A percentile compares a stretch with the other conserved stretches of the same genome.
These are phyloP conservation scores for Ceratobasidium sp. DNA, from an alignment of 1,284 basidiomycete genomes.

Conservation along the genomic window DNA sequence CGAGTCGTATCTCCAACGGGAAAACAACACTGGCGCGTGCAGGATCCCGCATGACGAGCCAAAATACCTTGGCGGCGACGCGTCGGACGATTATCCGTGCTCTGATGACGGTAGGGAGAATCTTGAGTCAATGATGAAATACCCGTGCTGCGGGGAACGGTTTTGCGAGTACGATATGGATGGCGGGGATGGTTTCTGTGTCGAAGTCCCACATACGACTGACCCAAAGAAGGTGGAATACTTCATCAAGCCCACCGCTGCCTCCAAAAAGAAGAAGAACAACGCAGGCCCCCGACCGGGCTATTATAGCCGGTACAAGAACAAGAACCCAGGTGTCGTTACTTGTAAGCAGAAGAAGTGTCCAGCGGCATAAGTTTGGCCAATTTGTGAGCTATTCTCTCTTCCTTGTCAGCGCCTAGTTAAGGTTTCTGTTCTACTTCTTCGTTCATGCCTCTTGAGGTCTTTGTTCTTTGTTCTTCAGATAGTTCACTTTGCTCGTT, in stretches of 20 bases:
- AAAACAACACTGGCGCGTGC: not conserved
- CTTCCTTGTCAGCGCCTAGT: too few species aligned
- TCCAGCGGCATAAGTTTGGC: not conserved
- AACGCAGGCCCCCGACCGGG: not conserved
- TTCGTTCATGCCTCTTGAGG: too few species aligned
- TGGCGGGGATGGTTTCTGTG: not conserved
- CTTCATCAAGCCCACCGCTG: not conserved
- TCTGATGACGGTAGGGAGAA: not conserved
- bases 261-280: not conserved
- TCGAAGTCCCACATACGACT: conserved; percentile 1
- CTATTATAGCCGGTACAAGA: not conserved
- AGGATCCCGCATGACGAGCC: too few species aligned
- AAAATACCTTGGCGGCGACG: too few species aligned
- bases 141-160: not conserved
- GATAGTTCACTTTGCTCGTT: too few species aligned
- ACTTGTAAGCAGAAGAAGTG: conserved; percentile 5
- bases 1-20: not conserved
- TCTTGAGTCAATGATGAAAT: not conserved
- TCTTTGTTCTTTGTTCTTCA: too few species aligned
- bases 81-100: too few species aligned
- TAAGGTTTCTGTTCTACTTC: too few species aligned
- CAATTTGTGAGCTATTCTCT: too few species aligned
- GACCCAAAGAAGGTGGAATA: conserved; percentile 17
- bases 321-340: not conserved
- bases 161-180: not conserved